These are phyloP conservation scores for Vicia faba DNA, from an alignment of 306 rosid species.

Conservation along the genomic window DNA sequence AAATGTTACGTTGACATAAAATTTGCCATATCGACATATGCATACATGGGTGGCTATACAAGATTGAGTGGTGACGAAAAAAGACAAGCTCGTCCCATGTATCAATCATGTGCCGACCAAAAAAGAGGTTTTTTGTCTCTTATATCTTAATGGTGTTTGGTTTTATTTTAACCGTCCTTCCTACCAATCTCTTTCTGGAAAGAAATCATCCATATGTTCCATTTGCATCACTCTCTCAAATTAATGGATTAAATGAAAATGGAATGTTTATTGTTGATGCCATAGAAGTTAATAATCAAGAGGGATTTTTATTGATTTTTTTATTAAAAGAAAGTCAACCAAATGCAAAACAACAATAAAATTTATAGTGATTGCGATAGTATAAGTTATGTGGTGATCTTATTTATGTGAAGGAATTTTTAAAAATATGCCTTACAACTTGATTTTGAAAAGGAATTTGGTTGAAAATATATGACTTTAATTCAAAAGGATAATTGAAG, in stretches of 20 bases:
- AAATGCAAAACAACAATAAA: too few relatives aligned
- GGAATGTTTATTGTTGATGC: too few relatives aligned
- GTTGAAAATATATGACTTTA: too few relatives aligned
- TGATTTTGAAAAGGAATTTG: too few relatives aligned
- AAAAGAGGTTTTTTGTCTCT: slow-evolving; percentile 32
- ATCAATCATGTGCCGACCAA: slow-evolving; percentile 53
- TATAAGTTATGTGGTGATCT: too few relatives aligned
- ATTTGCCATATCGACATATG: neutral
- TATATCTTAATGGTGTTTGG: neutral
- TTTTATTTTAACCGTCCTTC: slow-evolving; percentile 47
- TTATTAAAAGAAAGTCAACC: too few relatives aligned
- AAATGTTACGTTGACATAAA: neutral
- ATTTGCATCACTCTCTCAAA: slow-evolving; percentile 27
- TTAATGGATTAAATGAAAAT: neutral
- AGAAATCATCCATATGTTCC: neutral
- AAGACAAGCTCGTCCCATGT: slow-evolving; percentile 17
- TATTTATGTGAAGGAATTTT: too few relatives aligned
- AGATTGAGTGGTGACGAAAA: slow-evolving; percentile 10
- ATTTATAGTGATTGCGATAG: too few relatives aligned
- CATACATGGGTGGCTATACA: neutral
- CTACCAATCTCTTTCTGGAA: slow-evolving; percentile 39
- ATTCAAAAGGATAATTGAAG: too few relatives aligned
- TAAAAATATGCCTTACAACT: too few relatives aligned
- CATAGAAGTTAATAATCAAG: too few relatives aligned
- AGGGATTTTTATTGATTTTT: too few relatives aligned